Base-by-base conservation (phyloP, 441 rosid species). In the Pelargonium australe region DNA sequence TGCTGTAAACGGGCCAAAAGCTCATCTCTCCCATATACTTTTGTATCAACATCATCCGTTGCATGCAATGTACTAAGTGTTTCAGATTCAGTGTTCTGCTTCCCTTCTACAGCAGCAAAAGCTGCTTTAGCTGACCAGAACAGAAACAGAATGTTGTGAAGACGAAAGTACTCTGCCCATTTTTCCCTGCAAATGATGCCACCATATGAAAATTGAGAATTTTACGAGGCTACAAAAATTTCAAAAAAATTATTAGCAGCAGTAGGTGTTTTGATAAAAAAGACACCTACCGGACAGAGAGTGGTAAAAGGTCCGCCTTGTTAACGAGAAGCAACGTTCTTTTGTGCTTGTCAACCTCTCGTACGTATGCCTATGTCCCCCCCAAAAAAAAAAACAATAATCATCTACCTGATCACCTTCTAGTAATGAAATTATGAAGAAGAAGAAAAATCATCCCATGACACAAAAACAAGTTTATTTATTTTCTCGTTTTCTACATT, bases 101-200 rank as follows among this genome's bases (percentile, higher is more conserved):
- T 90, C 64, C 96, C 96, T 80, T 89, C 94, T 65, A 89, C 71
- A 12, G 70, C 81, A 73, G 90, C 91, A 57, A 90, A 72, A 72
- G 96, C 93, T 76, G 90, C 96, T 86, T 89, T 93, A 23, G 98
- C 97, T 61, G 98, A 91, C 96, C 97, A 93, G 83, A 91, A 93
- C n/a, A 90, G 68, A 55, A 78, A 91, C 16, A 91, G 78, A 75
- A 89, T 89, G 7, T 74, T 78, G 64, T 84, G 82, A 43, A 65
- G 78, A 58, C 16, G 65, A 73, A 93, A 93, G 77, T 81, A 93
- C 55, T 82, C 75, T 0, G 90, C 96, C 98, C 97, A 93, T 75
- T 79, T 91, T 75, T 79, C 84, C 86, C 98, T 91, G 86, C n/a
- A 55, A 14, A 67, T 25, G 58, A 64, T 65, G 63, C 28, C 40